Percentiles rank a stretch among this genome's conserved stretches.
These are phyloP conservation scores for Cinnamomum micranthum DNA, from an alignment of 164 flowering plant genomes.

Conservation along the genomic window DNA sequence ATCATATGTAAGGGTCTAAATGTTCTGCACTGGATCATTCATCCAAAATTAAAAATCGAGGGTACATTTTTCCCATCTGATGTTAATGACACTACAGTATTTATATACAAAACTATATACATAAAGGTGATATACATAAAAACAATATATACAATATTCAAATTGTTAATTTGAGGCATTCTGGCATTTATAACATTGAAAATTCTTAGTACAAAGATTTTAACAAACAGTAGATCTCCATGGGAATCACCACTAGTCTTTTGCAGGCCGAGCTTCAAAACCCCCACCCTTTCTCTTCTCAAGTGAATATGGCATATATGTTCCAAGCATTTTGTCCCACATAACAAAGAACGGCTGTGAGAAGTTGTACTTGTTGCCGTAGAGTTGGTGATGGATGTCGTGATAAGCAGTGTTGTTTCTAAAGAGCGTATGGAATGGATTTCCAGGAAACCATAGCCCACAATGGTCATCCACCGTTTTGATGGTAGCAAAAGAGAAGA, in stretches of 20 bases:
- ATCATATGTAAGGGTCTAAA: no score
- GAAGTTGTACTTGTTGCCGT: slow-evolving; percentile 87
- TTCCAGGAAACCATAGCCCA: slow-evolving; percentile 92
- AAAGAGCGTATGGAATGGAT: slow-evolving; percentile 75
- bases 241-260: slow-evolving; percentile 33
- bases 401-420: slow-evolving; percentile 92
- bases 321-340: slow-evolving; percentile 93
- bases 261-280: slow-evolving; percentile 61
- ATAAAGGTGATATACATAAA: not conserved
- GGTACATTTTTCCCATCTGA: no score
- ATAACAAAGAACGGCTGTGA: slow-evolving; percentile 91
- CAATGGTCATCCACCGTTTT: slow-evolving; percentile 98
- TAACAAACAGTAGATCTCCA: not conserved
- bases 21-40: no score
- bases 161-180: not conserved
- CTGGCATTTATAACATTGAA: slow-evolving; percentile 7
- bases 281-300: slow-evolving; percentile 79
- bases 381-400: slow-evolving; percentile 93
- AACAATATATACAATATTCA: slow-evolving; percentile 4
- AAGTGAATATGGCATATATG: slow-evolving; percentile 87
- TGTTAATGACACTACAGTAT: not conserved
- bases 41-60: no score
- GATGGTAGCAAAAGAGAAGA: slow-evolving; percentile 93
- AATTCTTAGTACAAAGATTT: not conserved
- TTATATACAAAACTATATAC: slow-evolving; percentile 3